Evolutionary conservation across 208 protist species (phyloP).

Genomic region (Leishmania aethiopica): DNA sequence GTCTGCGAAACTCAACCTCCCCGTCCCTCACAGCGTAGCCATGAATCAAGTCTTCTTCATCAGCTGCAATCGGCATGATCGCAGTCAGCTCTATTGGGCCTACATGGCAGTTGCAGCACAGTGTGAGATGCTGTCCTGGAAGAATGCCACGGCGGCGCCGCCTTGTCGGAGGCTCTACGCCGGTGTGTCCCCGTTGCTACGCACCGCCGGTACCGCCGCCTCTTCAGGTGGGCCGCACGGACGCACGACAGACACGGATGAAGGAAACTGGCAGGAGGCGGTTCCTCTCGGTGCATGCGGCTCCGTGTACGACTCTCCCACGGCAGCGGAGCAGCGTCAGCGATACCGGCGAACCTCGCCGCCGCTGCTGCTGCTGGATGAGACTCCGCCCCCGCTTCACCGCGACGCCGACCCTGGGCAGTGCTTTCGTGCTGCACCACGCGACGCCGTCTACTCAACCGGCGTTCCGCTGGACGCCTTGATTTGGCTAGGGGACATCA

Average conservation of each 20-base stretch:
- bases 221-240: neutral
- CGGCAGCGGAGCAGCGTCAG: constrained; percentile 13
- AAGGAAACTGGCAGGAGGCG: neutral
- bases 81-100: constrained; percentile 71
- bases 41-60: constrained; percentile 66
- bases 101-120: constrained; percentile 47
- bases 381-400: neutral
- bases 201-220: neutral
- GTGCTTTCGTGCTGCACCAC: neutral
- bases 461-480: constrained; percentile 57
- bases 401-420: neutral
- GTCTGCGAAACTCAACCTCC: constrained; percentile 19
- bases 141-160: constrained; percentile 15
- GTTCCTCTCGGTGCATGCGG: constrained; percentile 31
- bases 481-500: constrained; percentile 82
- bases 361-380: constrained; percentile 6
- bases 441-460: neutral
- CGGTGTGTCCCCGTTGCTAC: constrained; percentile 4
- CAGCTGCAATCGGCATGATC: constrained; percentile 80
- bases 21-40: constrained; percentile 10
- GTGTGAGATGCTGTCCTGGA: constrained; percentile 37
- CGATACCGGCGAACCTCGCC: neutral
- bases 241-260: neutral
- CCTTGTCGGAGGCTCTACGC: constrained; percentile 39
- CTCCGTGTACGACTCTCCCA: constrained; percentile 23